phyloP scores from a whole-genome alignment of 768 basidiomycete species.

The Megacollybia marginata region DNA sequence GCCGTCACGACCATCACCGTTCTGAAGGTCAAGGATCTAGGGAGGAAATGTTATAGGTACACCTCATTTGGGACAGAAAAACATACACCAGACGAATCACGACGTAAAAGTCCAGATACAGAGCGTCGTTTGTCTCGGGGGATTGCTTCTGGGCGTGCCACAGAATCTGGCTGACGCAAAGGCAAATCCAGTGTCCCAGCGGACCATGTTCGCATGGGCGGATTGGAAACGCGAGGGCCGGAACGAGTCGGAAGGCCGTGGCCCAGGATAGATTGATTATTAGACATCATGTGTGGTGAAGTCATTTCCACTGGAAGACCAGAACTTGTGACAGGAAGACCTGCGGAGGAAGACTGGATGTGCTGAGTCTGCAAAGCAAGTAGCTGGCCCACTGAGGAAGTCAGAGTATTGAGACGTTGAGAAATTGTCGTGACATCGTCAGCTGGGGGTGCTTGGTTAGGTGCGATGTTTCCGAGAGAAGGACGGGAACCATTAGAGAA shows the following conservation, averaged over 20 bases:
- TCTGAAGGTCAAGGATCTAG: slow-evolving; percentile 50
- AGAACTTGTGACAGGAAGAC: slow-evolving; percentile 32
- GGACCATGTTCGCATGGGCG: slow-evolving; percentile 80
- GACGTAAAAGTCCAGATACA: slow-evolving; percentile 56
- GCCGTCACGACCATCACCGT: slow-evolving; percentile 60
- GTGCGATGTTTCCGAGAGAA: slow-evolving; percentile 63
- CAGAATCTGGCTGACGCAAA: slow-evolving; percentile 41
- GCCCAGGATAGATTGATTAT: slow-evolving; percentile 34
- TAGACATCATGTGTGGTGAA: slow-evolving; percentile 31
- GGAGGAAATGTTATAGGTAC: slow-evolving; percentile 6
- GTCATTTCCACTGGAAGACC: slow-evolving; percentile 39
- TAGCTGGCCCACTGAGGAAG: slow-evolving; percentile 80
- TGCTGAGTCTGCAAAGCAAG: slow-evolving; percentile 75
- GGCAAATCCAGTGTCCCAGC: slow-evolving; percentile 74
- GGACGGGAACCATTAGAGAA: slow-evolving; percentile 43
- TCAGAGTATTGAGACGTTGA: slow-evolving; percentile 70
- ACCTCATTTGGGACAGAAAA: slow-evolving; percentile 6
- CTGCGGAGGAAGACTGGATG: slow-evolving; percentile 39
- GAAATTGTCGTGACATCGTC: slow-evolving; percentile 75
- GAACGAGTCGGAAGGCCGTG: slow-evolving; percentile 59
- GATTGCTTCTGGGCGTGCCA: slow-evolving; percentile 35
- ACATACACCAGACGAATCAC: slow-evolving; percentile 71
- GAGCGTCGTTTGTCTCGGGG: slow-evolving; percentile 71
- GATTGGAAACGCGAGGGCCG: slow-evolving; percentile 53
- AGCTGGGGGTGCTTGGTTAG: slow-evolving; percentile 57